Evolutionary conservation across 768 basidiomycete genomes (phyloP).

Genomic region (Leccinum rimulosum): DNA sequence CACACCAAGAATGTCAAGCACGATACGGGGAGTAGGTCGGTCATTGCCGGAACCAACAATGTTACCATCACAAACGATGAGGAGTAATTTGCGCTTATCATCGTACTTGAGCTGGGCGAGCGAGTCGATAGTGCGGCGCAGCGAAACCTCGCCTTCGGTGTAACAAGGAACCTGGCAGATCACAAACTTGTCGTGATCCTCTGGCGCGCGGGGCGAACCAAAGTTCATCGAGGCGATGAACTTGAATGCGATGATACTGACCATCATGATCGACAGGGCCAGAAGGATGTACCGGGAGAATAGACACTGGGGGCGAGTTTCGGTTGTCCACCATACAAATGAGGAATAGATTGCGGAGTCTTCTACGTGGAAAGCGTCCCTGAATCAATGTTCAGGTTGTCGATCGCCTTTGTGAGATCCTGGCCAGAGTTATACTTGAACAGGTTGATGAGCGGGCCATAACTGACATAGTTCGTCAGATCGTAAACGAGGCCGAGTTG

Average conservation of each 20-base stretch:
- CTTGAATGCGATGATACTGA: conserved; percentile 93
- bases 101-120: conserved; percentile 94
- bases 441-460: conserved; percentile 68
- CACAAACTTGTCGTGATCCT: conserved; percentile 96
- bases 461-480: conserved; percentile 73
- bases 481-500: conserved; percentile 85
- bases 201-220: conserved; percentile 76
- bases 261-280: conserved; percentile 87
- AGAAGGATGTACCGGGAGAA: conserved; percentile 93
- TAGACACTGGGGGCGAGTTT: conserved; percentile 81
- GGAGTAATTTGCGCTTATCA: conserved; percentile 93
- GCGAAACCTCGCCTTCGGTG: conserved; percentile 88
- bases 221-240: conserved; percentile 91
- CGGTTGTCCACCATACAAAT: conserved; percentile 92
- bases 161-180: conserved; percentile 99
- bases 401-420: conserved; percentile 77
- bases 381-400: conserved; percentile 58
- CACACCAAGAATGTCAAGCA: conserved; percentile 92
- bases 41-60: conserved; percentile 98
- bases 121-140: conserved; percentile 89
- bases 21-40: conserved; percentile 92
- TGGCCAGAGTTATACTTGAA: conserved; percentile 73
- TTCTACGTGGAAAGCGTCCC: conserved; percentile 69
- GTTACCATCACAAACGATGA: conserved; percentile 96
- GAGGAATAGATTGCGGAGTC: conserved; percentile 89